These are phyloP conservation scores for Alnus rubra DNA, from an alignment of 306 rosid genomes.

Conservation along the genomic window DNA sequence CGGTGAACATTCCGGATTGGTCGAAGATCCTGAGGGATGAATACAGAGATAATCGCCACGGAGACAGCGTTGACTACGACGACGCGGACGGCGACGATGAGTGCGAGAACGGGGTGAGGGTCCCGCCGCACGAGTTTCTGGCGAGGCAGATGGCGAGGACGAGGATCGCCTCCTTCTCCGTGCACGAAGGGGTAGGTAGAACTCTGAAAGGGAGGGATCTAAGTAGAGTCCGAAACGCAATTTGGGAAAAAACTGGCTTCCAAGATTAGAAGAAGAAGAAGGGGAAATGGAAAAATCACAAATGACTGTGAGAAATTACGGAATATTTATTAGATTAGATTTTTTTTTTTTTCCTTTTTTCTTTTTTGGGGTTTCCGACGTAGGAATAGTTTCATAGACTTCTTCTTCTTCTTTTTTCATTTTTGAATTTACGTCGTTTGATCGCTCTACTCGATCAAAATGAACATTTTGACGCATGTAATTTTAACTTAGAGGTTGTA, in stretches of 20 bases:
- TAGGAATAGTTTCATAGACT: neutral
- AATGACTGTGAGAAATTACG: slow-evolving; percentile 15
- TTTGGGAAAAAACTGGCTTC: slow-evolving; percentile 91
- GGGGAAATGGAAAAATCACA: neutral
- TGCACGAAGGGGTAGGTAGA: slow-evolving; percentile 90
- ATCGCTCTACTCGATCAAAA: slow-evolving; percentile 4
- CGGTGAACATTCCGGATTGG: slow-evolving; percentile 88
- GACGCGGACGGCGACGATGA: slow-evolving; percentile 36
- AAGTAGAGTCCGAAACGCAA: slow-evolving; percentile 76
- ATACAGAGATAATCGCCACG: slow-evolving; percentile 47
- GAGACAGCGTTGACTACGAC: slow-evolving; percentile 19
- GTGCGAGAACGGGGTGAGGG: slow-evolving; percentile 29
- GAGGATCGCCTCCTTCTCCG: slow-evolving; percentile 78
- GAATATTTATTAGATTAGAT: slow-evolving; percentile 18
- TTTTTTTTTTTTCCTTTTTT: neutral
- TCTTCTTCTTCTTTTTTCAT: neutral
- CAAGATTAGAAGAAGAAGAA: slow-evolving; percentile 40
- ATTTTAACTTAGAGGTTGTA: slow-evolving; percentile 31
- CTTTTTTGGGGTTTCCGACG: neutral
- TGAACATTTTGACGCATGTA: slow-evolving; percentile 13
- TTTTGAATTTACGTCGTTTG: slow-evolving; percentile 1
- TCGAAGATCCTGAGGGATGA: slow-evolving; percentile 76
- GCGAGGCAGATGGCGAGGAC: slow-evolving; percentile 70
- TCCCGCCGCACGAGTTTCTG: slow-evolving; percentile 89
- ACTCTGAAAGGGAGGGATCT: slow-evolving; percentile 92